Evolutionary conservation across 768 basidiomycete genomes (phyloP).

Genomic region (Trichaptum fuscoviolaceum): DNA sequence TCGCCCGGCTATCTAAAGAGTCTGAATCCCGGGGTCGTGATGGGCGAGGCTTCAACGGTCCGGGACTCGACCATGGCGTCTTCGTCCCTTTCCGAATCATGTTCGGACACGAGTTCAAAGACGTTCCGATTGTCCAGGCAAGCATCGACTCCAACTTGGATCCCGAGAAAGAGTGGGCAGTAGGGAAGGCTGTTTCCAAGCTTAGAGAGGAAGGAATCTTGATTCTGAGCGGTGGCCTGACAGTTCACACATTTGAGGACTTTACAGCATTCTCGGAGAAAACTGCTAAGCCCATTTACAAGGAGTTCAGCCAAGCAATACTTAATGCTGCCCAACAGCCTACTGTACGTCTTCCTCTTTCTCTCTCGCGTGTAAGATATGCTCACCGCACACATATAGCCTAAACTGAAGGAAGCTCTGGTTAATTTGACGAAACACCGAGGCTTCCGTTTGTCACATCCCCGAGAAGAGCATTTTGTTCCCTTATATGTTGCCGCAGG

Average conservation of each 20-base stretch:
- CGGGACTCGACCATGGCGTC: conserved; percentile 75
- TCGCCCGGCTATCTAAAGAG: conserved; percentile 43
- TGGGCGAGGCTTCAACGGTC: conserved; percentile 57
- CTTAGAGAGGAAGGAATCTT: conserved; percentile 66
- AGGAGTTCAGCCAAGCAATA: conserved; percentile 56
- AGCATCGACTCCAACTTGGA: conserved; percentile 57
- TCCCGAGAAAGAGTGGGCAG: conserved; percentile 57
- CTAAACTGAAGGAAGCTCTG: conserved; percentile 50
- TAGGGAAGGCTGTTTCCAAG: conserved; percentile 55
- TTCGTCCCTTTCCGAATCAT: conserved; percentile 76
- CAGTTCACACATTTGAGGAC: conserved; percentile 62
- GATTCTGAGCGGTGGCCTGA: conserved; percentile 66
- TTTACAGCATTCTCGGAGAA: conserved; percentile 42
- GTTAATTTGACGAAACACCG: conserved; percentile 48
- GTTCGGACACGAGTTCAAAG: conserved; percentile 62
- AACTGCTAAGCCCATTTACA: conserved; percentile 42
- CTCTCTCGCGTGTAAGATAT: conserved; percentile 6
- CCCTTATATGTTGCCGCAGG: conserved; percentile 76
- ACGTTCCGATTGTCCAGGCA: conserved; percentile 66
- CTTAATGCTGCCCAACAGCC: conserved; percentile 44
- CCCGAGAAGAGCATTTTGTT: conserved; percentile 76
- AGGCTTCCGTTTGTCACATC: conserved; percentile 65
- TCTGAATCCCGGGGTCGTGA: conserved; percentile 57
- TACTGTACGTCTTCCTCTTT: conserved; percentile 36
- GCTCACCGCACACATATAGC: conserved; percentile 26